These are phyloP conservation scores for Echinosophora koreensis DNA, from an alignment of 306 rosid genomes.

Conservation along the genomic window DNA sequence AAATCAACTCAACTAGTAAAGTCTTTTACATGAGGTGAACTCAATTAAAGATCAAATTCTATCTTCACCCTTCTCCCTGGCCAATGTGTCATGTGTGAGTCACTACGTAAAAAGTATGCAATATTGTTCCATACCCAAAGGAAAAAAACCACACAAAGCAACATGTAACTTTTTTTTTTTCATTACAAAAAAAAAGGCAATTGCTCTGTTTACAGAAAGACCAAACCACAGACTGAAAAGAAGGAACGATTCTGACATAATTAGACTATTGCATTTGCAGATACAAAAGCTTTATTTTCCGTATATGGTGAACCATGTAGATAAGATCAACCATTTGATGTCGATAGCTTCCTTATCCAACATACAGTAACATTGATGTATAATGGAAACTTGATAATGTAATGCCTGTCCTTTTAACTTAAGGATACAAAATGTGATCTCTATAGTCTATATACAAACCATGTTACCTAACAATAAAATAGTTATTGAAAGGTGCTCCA, in stretches of 20 bases:
- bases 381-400: conserved; percentile 27
- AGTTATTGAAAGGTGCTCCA: conserved; percentile 35
- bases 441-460: conserved; percentile 15
- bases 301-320: conserved; percentile 24
- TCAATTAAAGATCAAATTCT: too few species aligned
- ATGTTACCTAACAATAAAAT: conserved; percentile 43
- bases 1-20: too few species aligned
- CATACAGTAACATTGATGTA: conserved; percentile 29
- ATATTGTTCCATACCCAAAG: background rate
- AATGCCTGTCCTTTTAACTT: conserved; percentile 35
- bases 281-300: conserved; percentile 18
- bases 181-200: background rate
- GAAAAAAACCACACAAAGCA: background rate
- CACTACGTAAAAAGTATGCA: too few species aligned
- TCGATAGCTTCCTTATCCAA: conserved; percentile 38
- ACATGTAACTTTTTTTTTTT: conserved; percentile 11
- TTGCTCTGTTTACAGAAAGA: conserved; percentile 29
- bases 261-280: conserved; percentile 20
- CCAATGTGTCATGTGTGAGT: too few species aligned
- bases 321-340: conserved; percentile 28
- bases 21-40: too few species aligned
- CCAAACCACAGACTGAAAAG: conserved; percentile 4
- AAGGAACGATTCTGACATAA: conserved; percentile 25
- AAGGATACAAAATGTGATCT: background rate
- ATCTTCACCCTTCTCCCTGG: too few species aligned